Conservation (phyloP, 2,329 filamentous ascomycete species). For the Xylaria sp. region DNA sequence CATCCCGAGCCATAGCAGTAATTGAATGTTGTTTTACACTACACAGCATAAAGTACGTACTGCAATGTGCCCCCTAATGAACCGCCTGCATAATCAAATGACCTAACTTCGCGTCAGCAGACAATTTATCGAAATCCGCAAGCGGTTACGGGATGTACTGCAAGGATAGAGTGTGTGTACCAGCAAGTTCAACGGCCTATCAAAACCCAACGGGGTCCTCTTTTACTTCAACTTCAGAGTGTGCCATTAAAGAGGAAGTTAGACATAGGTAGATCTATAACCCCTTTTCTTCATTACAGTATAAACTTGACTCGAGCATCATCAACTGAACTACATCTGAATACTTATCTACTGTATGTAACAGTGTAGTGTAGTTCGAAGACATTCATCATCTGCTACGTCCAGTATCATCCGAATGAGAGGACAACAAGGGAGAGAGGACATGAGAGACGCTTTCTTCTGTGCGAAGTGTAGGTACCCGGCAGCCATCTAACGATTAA, state of each 20-base stretch:
- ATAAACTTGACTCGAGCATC: not conserved
- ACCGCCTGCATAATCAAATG: conserved; percentile 13
- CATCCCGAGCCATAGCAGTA: too few relatives aligned
- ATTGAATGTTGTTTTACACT: not conserved
- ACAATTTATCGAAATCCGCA: conserved; percentile 6
- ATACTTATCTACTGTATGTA: not conserved
- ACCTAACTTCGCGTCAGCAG: conserved; percentile 11
- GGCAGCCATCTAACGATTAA: not conserved
- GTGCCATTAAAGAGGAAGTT: not conserved
- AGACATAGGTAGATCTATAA: conserved; percentile 13
- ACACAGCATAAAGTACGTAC: not conserved
- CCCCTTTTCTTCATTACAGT: conserved; percentile 14
- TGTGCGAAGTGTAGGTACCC: not conserved
- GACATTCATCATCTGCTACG: not conserved
- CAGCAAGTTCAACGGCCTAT: conserved; percentile 14
- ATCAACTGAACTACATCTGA: not conserved
- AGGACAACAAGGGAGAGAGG: not conserved
- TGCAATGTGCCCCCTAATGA: conserved; percentile 7
- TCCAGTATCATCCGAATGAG: not conserved
- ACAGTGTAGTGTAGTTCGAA: not conserved
- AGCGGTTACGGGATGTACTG: not conserved
- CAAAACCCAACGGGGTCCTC: not conserved
- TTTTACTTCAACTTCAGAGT: not conserved
- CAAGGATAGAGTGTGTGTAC: conserved; percentile 15
- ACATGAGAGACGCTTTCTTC: not conserved